phyloP scores from a whole-genome alignment of 129 eudicot species.

The Calendula officinalis region DNA sequence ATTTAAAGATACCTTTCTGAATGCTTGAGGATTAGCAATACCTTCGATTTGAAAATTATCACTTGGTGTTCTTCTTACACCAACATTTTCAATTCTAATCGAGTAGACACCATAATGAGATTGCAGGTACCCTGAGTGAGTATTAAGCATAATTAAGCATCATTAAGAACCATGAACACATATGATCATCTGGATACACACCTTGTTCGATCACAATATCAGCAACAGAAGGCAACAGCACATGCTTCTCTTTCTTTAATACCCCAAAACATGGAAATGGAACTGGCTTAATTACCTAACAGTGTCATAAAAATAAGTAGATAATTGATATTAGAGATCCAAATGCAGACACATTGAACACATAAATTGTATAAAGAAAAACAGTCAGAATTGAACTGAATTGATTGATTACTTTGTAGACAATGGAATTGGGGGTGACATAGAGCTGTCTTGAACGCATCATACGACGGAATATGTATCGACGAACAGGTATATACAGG shows the following conservation, averaged over 20 bases:
- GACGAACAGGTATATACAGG: conserved; percentile 55
- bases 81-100: conserved; percentile 67
- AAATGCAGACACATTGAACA: no score
- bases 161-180: neutral
- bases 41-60: conserved; percentile 79
- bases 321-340: no score
- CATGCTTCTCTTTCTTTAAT: conserved; percentile 69
- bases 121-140: conserved; percentile 68
- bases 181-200: conserved; percentile 7
- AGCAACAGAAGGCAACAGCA: conserved; percentile 61
- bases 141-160: neutral
- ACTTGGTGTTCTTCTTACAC: conserved; percentile 67
- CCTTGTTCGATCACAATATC: conserved; percentile 83
- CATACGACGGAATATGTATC: conserved; percentile 49
- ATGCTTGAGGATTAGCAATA: conserved; percentile 64
- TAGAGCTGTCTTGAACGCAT: conserved; percentile 62
- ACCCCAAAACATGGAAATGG: conserved; percentile 74
- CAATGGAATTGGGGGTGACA: conserved; percentile 63
- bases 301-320: no score
- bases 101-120: conserved; percentile 75
- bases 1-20: conserved; percentile 50
- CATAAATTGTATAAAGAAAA: no score
- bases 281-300: conserved; percentile 62
- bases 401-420: conserved; percentile 51
- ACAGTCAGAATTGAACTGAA: no score